Conservation (phyloP, 1,284 basidiomycete genomes). For the Hypsizygus ulmarius region DNA sequence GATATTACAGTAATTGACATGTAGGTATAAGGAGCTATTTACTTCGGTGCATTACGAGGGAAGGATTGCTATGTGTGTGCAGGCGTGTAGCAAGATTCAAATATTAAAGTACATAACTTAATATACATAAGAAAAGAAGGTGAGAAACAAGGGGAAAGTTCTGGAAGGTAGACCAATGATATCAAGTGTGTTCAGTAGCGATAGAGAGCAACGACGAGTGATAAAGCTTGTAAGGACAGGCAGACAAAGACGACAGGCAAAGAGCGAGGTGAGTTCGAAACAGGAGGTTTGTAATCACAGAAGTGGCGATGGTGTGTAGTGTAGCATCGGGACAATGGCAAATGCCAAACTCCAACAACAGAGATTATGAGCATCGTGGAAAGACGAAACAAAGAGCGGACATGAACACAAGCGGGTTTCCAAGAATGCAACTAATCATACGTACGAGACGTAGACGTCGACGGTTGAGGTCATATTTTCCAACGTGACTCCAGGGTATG, state of each 20-base stretch:
- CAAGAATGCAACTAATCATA: background rate
- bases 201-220: slow-evolving; percentile 8
- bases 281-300: background rate
- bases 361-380: no score
- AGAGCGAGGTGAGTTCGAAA: background rate
- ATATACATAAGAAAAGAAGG: slow-evolving; percentile 3
- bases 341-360: slow-evolving; percentile 5
- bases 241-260: slow-evolving; percentile 4
- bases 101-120: slow-evolving; percentile 21
- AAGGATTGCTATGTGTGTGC: slow-evolving; percentile 6
- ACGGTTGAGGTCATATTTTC: slow-evolving; percentile 9
- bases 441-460: slow-evolving; percentile 14
- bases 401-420: no score
- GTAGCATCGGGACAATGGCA: background rate
- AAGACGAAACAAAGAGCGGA: no score
- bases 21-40: slow-evolving; percentile 16
- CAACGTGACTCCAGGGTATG: slow-evolving; percentile 9
- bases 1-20: slow-evolving; percentile 16
- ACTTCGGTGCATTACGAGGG: slow-evolving; percentile 15
- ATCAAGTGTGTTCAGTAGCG: slow-evolving; percentile 9
- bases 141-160: background rate
- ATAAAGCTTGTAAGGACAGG: background rate
- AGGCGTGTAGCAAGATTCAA: slow-evolving; percentile 14
- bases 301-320: background rate
- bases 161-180: slow-evolving; percentile 1